Base-by-base conservation (phyloP, 306 rosid genomes). In the Heteromeles arbutifolia region DNA sequence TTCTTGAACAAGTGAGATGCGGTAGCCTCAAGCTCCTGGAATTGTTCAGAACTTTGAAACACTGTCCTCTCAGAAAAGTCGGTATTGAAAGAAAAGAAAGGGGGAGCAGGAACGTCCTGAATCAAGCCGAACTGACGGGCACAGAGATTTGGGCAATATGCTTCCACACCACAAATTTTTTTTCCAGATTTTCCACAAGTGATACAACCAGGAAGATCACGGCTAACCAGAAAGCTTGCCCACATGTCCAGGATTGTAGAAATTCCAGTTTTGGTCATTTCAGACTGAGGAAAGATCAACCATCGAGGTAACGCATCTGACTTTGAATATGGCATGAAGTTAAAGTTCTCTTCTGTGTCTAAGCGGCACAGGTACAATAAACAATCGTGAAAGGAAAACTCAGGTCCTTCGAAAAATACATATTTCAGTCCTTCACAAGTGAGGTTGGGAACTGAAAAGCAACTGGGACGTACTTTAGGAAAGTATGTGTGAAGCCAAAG, bases 401-500 rank as follows among this genome's bases (percentile, higher is more conserved):
- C 24, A 28, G 74, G 62, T 26, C 53, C 44, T 52, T 70, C 21
- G 28, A 28, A 70, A 11, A 34, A 10, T 28, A 21, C 74, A 70
- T 70, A 70, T 1, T 70, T 70, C 12, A 18, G 74, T 29, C 74
- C 74, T 28, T 29, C 62, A 29, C 74, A 70, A 1, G 63, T 18
- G 43, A 50, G 11, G 8, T 29, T 52, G 19, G 11, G 28, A 29
- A 19, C 10, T 31, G 62, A 8, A 70, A 52, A 19, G n/a, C 74
- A 70, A 70, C 11, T 26, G 19, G 74, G 74, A 4, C 63, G 74
- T 25, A 70, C 8, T 50, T 29, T 29, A n/a, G 74, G 74, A 52
- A 52, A 52, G 62, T 70, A 70, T 19, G 74, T 43, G 11, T 70
- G 45, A 50, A 70, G 61, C 74, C 74, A 70, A 19, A 70, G 74